Evolutionary conservation across 2,329 filamentous ascomycete species (phyloP), one percentile per base, ranked within the genome.

Genomic region (Alternaria triticimaculans): DNA sequence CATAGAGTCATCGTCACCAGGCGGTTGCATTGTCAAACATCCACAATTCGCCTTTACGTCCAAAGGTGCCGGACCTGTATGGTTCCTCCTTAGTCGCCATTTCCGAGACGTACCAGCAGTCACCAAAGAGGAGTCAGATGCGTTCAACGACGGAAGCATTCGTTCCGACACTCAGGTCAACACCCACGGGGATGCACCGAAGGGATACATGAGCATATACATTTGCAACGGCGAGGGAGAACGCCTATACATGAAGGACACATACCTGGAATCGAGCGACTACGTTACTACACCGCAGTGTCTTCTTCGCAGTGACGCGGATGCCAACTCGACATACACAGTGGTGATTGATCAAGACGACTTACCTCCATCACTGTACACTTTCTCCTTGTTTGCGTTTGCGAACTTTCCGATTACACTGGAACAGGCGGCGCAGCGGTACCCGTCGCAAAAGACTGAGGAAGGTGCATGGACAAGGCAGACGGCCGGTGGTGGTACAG

Each of bases 261-360:
- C 88, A 7, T 87, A 89, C 23, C 78, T 92, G 0, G 89, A 92
- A 71, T 89, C 91, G 37, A 92, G 91, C 0, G 92, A 93, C n/a
- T 97, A 93, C 66, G 93, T 98, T 33, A 95, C 97, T 80, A 96
- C 94, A 3, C 94, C 94, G 2, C 96, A 98, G 78, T 97, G 92
- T 0, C 87, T 99, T 8, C 88, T 96, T 48, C 90, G 91, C 62
- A 86, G 97, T 64, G 87, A 92, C 26, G 85, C 86, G 62, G 80
- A 84, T n/a, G 77, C 84, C 2, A 78, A 81, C 15, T 81, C 82
- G 11, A 81, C 81, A 1, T 88, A 88, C 71, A 90, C 88, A 0
- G 82, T 92, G 6, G 92, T 94, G 8, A 84, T 94, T 26, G 90
- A 93, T 15, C 91, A 96, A 72, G 90, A 96, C 72, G 90, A 91